A percentile compares a stretch with the other conserved stretches of the same genome.
Conservation (phyloP, 2,329 filamentous ascomycete species). For the Neofusicoccum sp. region DNA sequence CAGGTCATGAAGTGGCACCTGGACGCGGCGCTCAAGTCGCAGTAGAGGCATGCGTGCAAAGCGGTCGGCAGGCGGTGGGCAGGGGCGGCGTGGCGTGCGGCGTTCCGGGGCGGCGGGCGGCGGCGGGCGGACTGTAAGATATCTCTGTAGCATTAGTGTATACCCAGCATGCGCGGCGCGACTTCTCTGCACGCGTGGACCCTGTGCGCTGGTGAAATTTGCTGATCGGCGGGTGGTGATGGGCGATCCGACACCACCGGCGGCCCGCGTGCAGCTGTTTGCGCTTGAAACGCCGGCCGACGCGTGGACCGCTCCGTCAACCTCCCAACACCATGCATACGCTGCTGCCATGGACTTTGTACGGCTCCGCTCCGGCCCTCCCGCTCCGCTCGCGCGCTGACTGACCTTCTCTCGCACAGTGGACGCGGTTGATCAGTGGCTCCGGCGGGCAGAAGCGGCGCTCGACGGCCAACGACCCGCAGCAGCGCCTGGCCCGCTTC, state of each 20-base stretch:
- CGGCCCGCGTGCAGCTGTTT: slow-evolving; percentile 12
- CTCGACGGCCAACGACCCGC: slow-evolving; percentile 53
- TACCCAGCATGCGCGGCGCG: background rate
- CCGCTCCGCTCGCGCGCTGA: background rate
- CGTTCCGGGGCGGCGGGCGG: background rate
- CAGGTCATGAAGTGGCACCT: slow-evolving; percentile 85
- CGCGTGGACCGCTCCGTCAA: slow-evolving; percentile 13
- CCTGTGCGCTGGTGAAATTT: background rate
- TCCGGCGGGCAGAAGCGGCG: slow-evolving; percentile 50
- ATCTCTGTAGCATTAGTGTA: background rate
- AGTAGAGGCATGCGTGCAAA: background rate
- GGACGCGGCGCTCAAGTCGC: slow-evolving; percentile 34
- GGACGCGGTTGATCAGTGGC: slow-evolving; percentile 62
- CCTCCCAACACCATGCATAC: slow-evolving; percentile 18
- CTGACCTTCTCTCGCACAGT: slow-evolving; percentile 41
- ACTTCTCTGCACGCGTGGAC: background rate
- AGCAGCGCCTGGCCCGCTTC: slow-evolving; percentile 61
- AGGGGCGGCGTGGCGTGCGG: background rate
- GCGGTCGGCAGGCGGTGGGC: background rate
- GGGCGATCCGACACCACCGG: slow-evolving; percentile 11
- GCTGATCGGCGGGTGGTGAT: background rate
- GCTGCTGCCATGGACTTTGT: slow-evolving; percentile 21
- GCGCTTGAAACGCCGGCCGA: slow-evolving; percentile 19
- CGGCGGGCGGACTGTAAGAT: background rate
- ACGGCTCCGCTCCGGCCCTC: background rate